These are phyloP conservation scores for Scedosporium apiospermum DNA, from an alignment of 2,329 filamentous ascomycete genomes.

Conservation along the genomic window DNA sequence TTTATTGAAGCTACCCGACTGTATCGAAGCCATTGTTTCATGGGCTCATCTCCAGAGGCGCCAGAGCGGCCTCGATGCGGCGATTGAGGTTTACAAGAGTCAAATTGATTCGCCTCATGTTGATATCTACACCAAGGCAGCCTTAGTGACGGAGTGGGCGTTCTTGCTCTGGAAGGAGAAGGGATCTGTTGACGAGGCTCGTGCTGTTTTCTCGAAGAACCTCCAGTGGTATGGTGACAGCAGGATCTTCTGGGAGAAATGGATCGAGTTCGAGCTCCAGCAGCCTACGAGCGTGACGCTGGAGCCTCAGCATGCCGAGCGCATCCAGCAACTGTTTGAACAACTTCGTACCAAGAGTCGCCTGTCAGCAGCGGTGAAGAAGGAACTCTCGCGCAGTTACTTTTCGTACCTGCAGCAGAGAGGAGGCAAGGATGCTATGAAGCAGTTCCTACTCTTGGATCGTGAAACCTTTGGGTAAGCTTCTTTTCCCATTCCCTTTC, in stretches of 20 bases:
- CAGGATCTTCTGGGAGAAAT: slow-evolving; percentile 80
- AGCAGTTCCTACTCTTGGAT: slow-evolving; percentile 76
- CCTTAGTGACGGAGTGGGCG: slow-evolving; percentile 83
- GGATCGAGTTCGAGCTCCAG: slow-evolving; percentile 79
- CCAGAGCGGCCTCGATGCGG: slow-evolving; percentile 73
- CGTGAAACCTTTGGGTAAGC: slow-evolving; percentile 75
- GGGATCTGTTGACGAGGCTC: slow-evolving; percentile 69
- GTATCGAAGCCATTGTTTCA: slow-evolving; percentile 79
- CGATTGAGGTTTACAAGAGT: slow-evolving; percentile 71
- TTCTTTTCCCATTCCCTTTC: neutral
- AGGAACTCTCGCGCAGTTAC: slow-evolving; percentile 68
- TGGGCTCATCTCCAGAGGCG: slow-evolving; percentile 80
- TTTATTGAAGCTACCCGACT: slow-evolving; percentile 64
- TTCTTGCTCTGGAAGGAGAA: slow-evolving; percentile 79
- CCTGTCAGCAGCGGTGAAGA: slow-evolving; percentile 57
- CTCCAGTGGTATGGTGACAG: slow-evolving; percentile 78
- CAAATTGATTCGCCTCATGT: slow-evolving; percentile 67
- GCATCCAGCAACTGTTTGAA: slow-evolving; percentile 73
- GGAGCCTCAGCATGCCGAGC: slow-evolving; percentile 56
- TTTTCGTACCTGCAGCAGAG: slow-evolving; percentile 76
- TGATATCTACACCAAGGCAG: slow-evolving; percentile 73
- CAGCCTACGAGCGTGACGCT: slow-evolving; percentile 61
- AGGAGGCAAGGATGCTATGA: slow-evolving; percentile 74
- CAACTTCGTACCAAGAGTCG: slow-evolving; percentile 65
- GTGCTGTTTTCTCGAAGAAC: slow-evolving; percentile 74